Base-by-base conservation (phyloP, 1,139 yeast genomes). In the Geotrichum candidum region DNA sequence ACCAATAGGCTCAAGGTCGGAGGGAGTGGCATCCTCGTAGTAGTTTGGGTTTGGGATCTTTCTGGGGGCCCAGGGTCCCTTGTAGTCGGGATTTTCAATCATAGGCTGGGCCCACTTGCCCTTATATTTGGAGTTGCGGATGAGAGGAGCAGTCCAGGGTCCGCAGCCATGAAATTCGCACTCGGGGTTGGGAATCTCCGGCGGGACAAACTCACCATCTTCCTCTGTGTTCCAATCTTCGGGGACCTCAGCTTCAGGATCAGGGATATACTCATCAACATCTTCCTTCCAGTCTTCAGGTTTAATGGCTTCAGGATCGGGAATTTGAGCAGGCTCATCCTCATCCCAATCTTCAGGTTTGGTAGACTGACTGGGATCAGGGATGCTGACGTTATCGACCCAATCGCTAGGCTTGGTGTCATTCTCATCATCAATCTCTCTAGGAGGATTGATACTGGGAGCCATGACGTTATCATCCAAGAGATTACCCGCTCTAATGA, bases 321-420 rank as follows among this genome's bases (percentile, higher is more conserved):
- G 78, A 62, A 91, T 86, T 68, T 75, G 73, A 64, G 76, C 73
- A 45, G 86, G 84, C 18, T 82, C 88, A 66, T 79, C 79, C 71
- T 84, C 89, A 69, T 90, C 96, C 87, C 95, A 91, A 72, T 88
- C 94, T 1, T 76, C 88, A 2, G 97, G 97, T 73, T 89, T 88
- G 46, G 68, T 74, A 29, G 82, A 76, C 64, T 80, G 77, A 3
- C 77, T 77, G 23, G 91, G 90, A 73, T 91, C 97, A 29, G 84
- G 82, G 62, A 91, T 87, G 57, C 70, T 73, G 64, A 77, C 78
- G 38, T 79, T 80, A 56, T 89, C 96, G 65, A 84, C 94, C 97
- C 97, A 91, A 70, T 86, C 86, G 0, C 70, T 82, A 2, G 97
- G 97, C 76, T 87, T 87, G 23, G 58, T 60, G 66, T 86, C 95